Evolutionary conservation across 1,284 basidiomycete genomes (phyloP).

Genomic region (Trametes versicolor): DNA sequence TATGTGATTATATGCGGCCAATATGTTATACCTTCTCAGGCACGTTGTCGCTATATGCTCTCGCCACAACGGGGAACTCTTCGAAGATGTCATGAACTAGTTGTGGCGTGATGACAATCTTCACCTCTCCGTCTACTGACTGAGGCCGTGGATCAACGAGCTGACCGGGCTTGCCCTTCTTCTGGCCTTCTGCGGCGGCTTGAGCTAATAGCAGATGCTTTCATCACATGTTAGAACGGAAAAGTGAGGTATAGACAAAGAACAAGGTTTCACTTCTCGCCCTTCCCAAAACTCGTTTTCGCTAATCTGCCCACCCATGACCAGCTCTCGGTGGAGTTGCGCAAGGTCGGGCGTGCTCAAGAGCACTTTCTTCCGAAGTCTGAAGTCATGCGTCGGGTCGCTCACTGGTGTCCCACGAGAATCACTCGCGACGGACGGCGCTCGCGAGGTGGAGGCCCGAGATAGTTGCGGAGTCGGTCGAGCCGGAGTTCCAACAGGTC

Average conservation of each 20-base stretch:
- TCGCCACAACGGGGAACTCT: constrained; percentile 94
- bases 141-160: constrained; percentile 92
- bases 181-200: constrained; percentile 77
- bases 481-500: constrained; percentile 36
- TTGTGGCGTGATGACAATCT: constrained; percentile 93
- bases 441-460: constrained; percentile 60
- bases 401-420: constrained; percentile 61
- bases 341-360: constrained; percentile 80
- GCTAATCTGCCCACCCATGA: constrained; percentile 84
- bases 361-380: constrained; percentile 83
- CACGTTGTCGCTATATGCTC: constrained; percentile 94
- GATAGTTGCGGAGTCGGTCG: constrained; percentile 35
- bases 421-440: constrained; percentile 69
- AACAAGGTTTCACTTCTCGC: constrained; percentile 71
- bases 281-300: constrained; percentile 97
- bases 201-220: constrained; percentile 79
- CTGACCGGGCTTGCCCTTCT: constrained; percentile 84
- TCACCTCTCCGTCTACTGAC: constrained; percentile 84
- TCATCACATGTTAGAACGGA: constrained; percentile 25
- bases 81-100: constrained; percentile 97
- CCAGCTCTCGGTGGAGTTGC: constrained; percentile 85
- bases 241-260: constrained; percentile 1
- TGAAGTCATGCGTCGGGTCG: constrained; percentile 72
- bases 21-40: constrained; percentile 71
- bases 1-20: constrained; percentile 21